phyloP scores from a whole-genome alignment of 345 rosid genomes.

The Lagerstroemia speciosa region DNA sequence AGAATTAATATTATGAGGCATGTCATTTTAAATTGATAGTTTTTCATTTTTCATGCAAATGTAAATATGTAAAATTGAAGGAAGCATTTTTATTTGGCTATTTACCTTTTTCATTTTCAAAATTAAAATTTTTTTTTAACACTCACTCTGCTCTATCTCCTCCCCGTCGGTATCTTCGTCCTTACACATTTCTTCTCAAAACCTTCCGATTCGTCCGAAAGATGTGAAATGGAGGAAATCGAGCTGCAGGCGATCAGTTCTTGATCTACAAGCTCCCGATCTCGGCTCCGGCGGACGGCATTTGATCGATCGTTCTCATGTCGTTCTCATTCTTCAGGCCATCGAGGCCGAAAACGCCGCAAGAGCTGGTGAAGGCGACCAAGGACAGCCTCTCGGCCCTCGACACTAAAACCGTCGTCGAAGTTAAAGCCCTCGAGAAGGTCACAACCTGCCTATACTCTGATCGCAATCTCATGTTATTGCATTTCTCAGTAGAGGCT shows the following conservation, averaged over 20 bases:
- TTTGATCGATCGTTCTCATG: slow-evolving; percentile 23
- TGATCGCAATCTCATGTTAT: background rate
- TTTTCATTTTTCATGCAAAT: too few relatives aligned
- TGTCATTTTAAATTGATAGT: too few relatives aligned
- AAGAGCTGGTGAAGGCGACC: slow-evolving; percentile 64
- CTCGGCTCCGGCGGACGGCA: background rate
- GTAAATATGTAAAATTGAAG: too few relatives aligned
- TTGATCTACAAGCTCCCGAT: background rate
- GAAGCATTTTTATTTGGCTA: too few relatives aligned
- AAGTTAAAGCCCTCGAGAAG: slow-evolving; percentile 89
- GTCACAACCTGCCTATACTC: slow-evolving; percentile 15
- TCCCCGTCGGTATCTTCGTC: background rate
- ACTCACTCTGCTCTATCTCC: background rate
- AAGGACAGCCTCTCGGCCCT: slow-evolving; percentile 83
- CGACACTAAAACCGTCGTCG: slow-evolving; percentile 82
- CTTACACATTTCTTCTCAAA: background rate
- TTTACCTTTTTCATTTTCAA: slow-evolving; percentile 5
- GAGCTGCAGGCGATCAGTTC: background rate
- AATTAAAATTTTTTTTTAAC: background rate
- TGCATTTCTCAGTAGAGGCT: background rate
- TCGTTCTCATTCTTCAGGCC: slow-evolving; percentile 93
- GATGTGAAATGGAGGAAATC: slow-evolving; percentile 3
- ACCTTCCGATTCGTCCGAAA: background rate
- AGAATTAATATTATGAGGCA: too few relatives aligned
- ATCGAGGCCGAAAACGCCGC: slow-evolving; percentile 81